Evolutionary conservation across 495 filamentous ascomycete genomes (phyloP), one percentile per base, ranked within the genome.

Genomic region (Neurospora cerealis): DNA sequence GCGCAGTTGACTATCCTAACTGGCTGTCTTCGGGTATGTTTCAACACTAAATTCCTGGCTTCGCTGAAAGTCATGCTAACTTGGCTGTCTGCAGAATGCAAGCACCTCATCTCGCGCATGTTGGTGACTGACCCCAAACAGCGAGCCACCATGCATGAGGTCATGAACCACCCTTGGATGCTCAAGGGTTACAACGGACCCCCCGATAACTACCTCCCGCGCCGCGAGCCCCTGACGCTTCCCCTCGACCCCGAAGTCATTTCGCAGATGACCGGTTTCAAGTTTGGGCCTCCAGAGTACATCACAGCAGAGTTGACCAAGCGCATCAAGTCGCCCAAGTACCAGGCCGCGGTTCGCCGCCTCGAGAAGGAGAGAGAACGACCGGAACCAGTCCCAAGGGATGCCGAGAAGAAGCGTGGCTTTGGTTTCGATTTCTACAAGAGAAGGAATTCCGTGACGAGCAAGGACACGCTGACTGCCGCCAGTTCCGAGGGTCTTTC

Each of bases 381-480:
- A 46, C 87, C 90, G 9, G 82, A 83, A 19, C 85, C 88, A 0
- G 40, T 74, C 3, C 90, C 88, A 34, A 90, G 90, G 48, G 89
- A 91, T 38, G 78, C 81, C 5, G 96, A 98, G 80, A 95, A 93
- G 81, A 94, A 93, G 80, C 89, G 95, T 66, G 93, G 92, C 2
- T 93, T 96, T 75, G 89, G 89, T 10, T 98, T 98, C 75, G 94
- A 98, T 80, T 98, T 99, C 77, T 99, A 99, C 83, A 97, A 97
- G 83, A 88, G 96, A 76, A 89, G 94, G 41, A 97, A 93, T 78
- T 98, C 96, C 2, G 87, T 87, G 28, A 92, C 89, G 48, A 98
- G 95, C 79, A 88, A 92, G 73, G 96, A 98, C 74, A 97, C 93
- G 8, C 87, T 99, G 73, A 92, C 92, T n/a, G 91, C 90, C 36